phyloP scores from a whole-genome alignment of 768 basidiomycete genomes.

The Sarcomyxa edulis region DNA sequence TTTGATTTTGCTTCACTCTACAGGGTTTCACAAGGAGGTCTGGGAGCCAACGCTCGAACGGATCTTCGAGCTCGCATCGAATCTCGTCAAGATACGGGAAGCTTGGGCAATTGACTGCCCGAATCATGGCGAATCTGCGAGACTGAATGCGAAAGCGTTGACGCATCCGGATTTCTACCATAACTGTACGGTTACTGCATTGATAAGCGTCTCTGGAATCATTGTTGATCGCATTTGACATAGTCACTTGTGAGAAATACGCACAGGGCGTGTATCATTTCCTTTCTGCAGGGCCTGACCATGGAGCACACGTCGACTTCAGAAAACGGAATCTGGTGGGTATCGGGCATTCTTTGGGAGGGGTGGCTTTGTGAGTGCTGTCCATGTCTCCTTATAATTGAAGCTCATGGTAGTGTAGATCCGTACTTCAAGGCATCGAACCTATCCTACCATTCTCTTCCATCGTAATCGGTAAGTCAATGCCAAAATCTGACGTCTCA shows the following conservation, averaged over 20 bases:
- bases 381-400: conserved; percentile 1
- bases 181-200: conserved; percentile 31
- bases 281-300: conserved; percentile 33
- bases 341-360: conserved; percentile 67
- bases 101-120: conserved; percentile 72
- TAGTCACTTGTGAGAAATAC: conserved; percentile 64
- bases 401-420: conserved; percentile 25
- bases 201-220: neutral
- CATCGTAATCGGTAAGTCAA: too few relatives aligned
- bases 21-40: conserved; percentile 72
- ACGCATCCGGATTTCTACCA: conserved; percentile 36
- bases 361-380: conserved; percentile 50
- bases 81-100: conserved; percentile 37
- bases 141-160: conserved; percentile 45
- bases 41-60: conserved; percentile 58
- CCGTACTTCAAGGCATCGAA: conserved; percentile 44
- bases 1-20: conserved; percentile 60
- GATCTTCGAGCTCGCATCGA: conserved; percentile 31
- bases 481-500: too few relatives aligned
- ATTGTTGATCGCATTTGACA: conserved; percentile 4
- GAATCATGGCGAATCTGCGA: conserved; percentile 62
- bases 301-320: conserved; percentile 43
- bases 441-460: conserved; percentile 42
- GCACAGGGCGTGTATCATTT: conserved; percentile 55
- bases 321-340: conserved; percentile 47